These are phyloP conservation scores for Sechiopsis laciniata DNA, from an alignment of 306 rosid species.

Conservation along the genomic window DNA sequence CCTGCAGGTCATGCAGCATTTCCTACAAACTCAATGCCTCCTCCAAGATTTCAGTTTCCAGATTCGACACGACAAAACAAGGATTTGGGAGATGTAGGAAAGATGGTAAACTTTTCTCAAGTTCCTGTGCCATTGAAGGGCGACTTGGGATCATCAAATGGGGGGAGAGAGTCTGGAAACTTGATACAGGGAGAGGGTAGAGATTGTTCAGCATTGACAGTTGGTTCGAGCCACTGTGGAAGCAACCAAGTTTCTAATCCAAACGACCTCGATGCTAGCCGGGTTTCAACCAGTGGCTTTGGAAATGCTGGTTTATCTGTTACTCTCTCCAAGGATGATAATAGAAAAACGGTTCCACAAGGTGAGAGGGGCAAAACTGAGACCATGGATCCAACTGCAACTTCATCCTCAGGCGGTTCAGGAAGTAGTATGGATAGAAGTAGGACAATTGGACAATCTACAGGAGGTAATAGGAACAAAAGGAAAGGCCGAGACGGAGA, in stretches of 20 bases:
- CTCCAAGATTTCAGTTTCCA: constrained; percentile 45
- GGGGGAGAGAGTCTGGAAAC: constrained; percentile 31
- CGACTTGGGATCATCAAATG: constrained; percentile 35
- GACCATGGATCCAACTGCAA: constrained; percentile 43
- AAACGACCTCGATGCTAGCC: constrained; percentile 39
- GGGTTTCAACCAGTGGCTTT: constrained; percentile 42
- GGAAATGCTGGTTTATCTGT: constrained; percentile 41
- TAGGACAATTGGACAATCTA: constrained; percentile 45
- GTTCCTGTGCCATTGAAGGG: constrained; percentile 30
- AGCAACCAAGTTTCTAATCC: constrained; percentile 55
- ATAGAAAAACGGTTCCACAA: constrained; percentile 30
- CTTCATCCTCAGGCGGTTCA: constrained; percentile 74
- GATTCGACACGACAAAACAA: constrained; percentile 36
- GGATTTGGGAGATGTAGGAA: constrained; percentile 26
- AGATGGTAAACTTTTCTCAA: constrained; percentile 37
- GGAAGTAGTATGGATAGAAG: constrained; percentile 52
- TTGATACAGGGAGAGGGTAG: constrained; percentile 37
- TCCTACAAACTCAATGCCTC: constrained; percentile 46
- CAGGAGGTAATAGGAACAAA: constrained; percentile 48
- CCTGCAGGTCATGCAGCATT: constrained; percentile 31
- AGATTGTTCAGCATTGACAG: constrained; percentile 58
- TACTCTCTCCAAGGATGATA: constrained; percentile 33
- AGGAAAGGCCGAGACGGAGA: constrained; percentile 59
- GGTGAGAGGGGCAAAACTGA: constrained; percentile 43
- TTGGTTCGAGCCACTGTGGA: constrained; percentile 70